Evolutionary conservation across 2,329 filamentous ascomycete genomes (phyloP), one percentile per base, ranked within the genome.

Genomic region (Fusarium acutatum): DNA sequence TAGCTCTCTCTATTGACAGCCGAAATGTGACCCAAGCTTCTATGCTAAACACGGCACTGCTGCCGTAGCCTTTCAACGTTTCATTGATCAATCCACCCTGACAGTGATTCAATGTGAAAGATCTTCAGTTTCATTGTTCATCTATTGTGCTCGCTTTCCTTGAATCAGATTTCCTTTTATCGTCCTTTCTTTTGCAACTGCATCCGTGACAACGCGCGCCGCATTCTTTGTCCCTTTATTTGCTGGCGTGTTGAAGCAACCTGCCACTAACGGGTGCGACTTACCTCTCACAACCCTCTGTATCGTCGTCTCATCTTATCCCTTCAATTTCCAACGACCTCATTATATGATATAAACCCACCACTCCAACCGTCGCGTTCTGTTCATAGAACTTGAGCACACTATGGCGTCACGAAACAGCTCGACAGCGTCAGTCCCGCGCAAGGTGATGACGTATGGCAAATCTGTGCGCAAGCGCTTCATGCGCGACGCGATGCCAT

Each of bases 391-490:
- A 59, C 35, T 53, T 53, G 35, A 69, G 56, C 58, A 60, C 62
- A 46, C 56, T 43, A 79, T 77, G 69, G 58, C 71, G 60, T 74
- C 75, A 47, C 69, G 69, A 59, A 70, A 63, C 24, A 71, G 73
- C 38, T 50, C 78, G 41, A 52, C 76, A n/a, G 67, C 76, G 41
- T 69, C 76, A 30, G 46, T 67, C 46, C 68, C 69, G 60, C 78
- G 70, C 63, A 78, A 75, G 64, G 49, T 78, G 26, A 61, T 76
- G 63, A 79, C 78, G 11, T 79, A 79, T 59, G 78, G 78, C 49
- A 79, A 78, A 53, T 38, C 75, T 59, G 71, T 76, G 65, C 78
- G 78, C 67, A 79, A 74, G 56, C 66, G 61, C 49, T 69, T 66
- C 15, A 66, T 72, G 53, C 73, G 71, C 64, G 69, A 71, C 49